Percentiles rank a stretch among this genome's conserved stretches.
phyloP scores from a whole-genome alignment of 805 yeast species.

The Pichia rugopelliculosa region DNA sequence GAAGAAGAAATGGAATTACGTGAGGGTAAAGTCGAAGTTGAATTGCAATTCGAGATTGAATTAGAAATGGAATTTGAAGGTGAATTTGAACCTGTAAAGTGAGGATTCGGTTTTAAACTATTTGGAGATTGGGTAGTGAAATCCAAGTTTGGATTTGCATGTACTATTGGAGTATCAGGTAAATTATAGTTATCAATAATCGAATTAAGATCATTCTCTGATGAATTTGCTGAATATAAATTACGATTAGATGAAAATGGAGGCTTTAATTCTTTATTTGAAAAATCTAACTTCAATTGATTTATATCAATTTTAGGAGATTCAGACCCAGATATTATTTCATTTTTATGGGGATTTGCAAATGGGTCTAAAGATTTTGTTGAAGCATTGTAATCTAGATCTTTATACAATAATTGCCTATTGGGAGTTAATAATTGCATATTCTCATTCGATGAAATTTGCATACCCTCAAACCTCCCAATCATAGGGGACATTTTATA shows the following conservation, averaged over 20 bases:
- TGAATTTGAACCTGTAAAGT: background rate
- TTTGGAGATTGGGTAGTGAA: background rate
- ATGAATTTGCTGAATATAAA: slow-evolving; percentile 3
- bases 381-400: background rate
- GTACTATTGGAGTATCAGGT: slow-evolving; percentile 2
- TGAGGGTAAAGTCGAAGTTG: background rate
- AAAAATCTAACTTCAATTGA: slow-evolving; percentile 2
- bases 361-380: background rate
- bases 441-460: slow-evolving; percentile 5
- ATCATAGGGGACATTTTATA: slow-evolving; percentile 10
- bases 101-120: background rate
- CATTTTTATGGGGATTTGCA: background rate
- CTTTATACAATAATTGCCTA: slow-evolving; percentile 3
- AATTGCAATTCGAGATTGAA: background rate
- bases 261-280: slow-evolving; percentile 5
- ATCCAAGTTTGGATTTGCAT: background rate
- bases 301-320: background rate
- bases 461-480: slow-evolving; percentile 13
- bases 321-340: background rate
- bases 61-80: background rate
- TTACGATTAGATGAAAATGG: background rate
- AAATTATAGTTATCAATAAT: slow-evolving; percentile 11
- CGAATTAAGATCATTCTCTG: slow-evolving; percentile 13
- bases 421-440: slow-evolving; percentile 8
- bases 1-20: background rate